Evolutionary conservation across 192 early-diverging fungal genomes (phyloP), one percentile per base, ranked within the genome.

Genomic region (Lobosporangium transversale): DNA sequence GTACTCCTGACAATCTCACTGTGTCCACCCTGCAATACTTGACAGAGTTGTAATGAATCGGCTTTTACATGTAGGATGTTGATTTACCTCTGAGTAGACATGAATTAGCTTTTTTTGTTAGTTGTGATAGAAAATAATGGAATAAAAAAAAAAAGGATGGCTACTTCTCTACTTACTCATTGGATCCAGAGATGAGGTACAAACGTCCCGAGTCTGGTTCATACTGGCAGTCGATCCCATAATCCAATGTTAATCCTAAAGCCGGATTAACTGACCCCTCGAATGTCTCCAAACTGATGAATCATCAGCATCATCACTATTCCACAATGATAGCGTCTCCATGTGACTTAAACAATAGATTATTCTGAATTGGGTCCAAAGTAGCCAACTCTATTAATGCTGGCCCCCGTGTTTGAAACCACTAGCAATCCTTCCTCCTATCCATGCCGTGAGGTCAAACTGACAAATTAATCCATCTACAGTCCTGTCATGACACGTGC

Each of bases 341-440:
- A 94, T 90, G 67, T 98, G 96, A 30, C 90, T 97, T 14, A 93
- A 76, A 42, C 86, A 88, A 64, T 94, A 99, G 8, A 98, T 58
- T 94, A 97, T 81, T 98, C 94, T n/a, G 85, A 83, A 10, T 73
- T 70, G 1, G 95, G 94, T 15, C 97, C 97, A 81, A 98, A 98
- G 80, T 92, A 99, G 4, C 96, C 96, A 58, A 91, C 76, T 59
- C 86, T 89, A 70, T 87, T 86, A n/a, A 99, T 85, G 6, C 93
- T 93, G 17, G 94, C 88, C 17, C 84, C 85, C 4, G 90, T 91
- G 54, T 97, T 97, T 18, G 95, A 87, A 2, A 94, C 93, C 32
- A 89, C 88, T 49, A 93, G 63, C 5, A 99, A 66, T 1, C 89
- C 93, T 37, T 99, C 96, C 37, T 98, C 96, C 78, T 99, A 23